Conservation (phyloP, 2,329 filamentous ascomycete species). For the Fusarium pseudograminearum region DNA sequence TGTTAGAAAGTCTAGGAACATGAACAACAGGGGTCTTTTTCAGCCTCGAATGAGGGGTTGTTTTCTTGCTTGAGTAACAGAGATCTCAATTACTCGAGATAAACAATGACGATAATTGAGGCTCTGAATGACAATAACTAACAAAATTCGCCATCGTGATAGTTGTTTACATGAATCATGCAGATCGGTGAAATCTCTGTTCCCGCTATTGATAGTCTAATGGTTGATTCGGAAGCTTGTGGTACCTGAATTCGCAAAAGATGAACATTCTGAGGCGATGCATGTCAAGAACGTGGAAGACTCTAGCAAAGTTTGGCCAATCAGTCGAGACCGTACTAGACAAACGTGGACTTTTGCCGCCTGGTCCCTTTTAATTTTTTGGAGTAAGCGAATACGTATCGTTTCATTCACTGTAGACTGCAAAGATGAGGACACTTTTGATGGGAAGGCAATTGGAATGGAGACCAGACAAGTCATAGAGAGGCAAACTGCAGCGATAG, state of each 20-base stretch:
- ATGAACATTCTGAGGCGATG: slow-evolving; percentile 33
- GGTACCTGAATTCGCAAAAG: slow-evolving; percentile 38
- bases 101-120: background rate
- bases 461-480: slow-evolving; percentile 7
- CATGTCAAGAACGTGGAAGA: slow-evolving; percentile 39
- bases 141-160: slow-evolving; percentile 2
- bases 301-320: slow-evolving; percentile 44
- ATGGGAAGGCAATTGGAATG: background rate
- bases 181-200: slow-evolving; percentile 21
- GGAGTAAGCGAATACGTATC: slow-evolving; percentile 32
- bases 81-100: slow-evolving; percentile 3
- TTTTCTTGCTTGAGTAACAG: background rate
- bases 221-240: slow-evolving; percentile 34
- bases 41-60: slow-evolving; percentile 41
- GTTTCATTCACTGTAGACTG: background rate
- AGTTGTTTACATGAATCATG: slow-evolving; percentile 26
- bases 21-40: slow-evolving; percentile 37
- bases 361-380: slow-evolving; percentile 37
- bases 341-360: slow-evolving; percentile 35
- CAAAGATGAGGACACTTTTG: background rate
- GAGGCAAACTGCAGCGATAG: slow-evolving; percentile 23
- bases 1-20: slow-evolving; percentile 39
- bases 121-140: background rate
- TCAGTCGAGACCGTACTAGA: slow-evolving; percentile 27
- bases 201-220: slow-evolving; percentile 5